Base-by-base conservation (phyloP, 768 basidiomycete genomes). In the Hortiboletus flavorubellus region DNA sequence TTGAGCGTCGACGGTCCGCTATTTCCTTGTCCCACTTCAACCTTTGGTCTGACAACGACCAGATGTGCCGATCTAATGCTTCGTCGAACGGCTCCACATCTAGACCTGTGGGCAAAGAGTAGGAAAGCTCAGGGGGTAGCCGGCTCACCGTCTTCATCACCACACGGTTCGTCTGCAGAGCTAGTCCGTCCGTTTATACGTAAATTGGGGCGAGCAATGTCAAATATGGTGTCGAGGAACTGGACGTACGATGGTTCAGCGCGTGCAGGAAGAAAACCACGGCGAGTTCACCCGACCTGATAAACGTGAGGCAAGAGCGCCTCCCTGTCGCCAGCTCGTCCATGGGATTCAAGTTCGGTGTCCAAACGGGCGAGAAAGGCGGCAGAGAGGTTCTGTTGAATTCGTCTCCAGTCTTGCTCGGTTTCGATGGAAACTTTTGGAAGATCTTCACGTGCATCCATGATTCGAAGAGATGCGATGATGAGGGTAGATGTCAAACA, bases 51-150 rank as follows among this genome's bases (percentile, higher is more conserved):
- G 87, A 85, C 18, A 93, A 26, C 26, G 87, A 86, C 87, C 88
- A 92, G 42, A 94, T 87, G 43, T 82, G 82, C 46, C 89, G 75
- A 67, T 95, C 93, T 33, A 96, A 80, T 3, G 82, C 84, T 70
- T 96, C 92, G 63, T 96, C 91, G 68, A 93, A 96, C 2, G 83
- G 80, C 64, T 93, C 91, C 60, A 83, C 82, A 41, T 84, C 85
- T 87, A 58, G n/a, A 14, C 15, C 26, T 21, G 31, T 64, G 15
- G 62, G 26, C 21, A 39, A 33, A 30, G 23, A 9, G 21, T 8
- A 43, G 34, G 21, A 43, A 38, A 48, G 11, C 46, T 44, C n/a
- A 42, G 3, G 40, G 52, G 57, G 5, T 26, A 26, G 26, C 4
- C 26, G 3, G 26, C 26, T 26, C 26, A 26, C 26, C 26, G 26